These are phyloP conservation scores for Hymenoscyphus infarciens DNA, from an alignment of 2,329 filamentous ascomycete genomes.

Conservation along the genomic window DNA sequence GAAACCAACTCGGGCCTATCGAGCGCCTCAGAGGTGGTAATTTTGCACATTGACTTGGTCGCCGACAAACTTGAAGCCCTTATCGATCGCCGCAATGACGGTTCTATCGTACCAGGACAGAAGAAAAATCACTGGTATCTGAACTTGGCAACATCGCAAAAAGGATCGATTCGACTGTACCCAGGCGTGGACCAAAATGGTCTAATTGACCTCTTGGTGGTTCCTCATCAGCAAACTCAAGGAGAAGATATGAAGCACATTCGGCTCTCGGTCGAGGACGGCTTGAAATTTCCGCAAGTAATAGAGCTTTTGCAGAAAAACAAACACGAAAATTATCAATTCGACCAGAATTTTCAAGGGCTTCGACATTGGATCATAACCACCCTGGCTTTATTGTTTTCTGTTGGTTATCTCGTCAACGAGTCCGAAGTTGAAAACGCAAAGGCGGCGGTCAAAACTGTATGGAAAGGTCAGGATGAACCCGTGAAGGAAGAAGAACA, in stretches of 20 bases:
- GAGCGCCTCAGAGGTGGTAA: neutral
- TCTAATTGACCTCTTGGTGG: neutral
- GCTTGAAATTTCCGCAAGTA: neutral
- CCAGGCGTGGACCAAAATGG: neutral
- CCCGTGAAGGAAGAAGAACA: neutral
- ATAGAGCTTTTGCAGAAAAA: slow-evolving; percentile 3
- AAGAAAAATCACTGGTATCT: slow-evolving; percentile 6
- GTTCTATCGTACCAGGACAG: neutral
- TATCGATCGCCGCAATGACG: neutral
- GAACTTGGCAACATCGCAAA: neutral
- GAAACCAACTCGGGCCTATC: neutral
- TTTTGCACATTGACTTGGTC: neutral
- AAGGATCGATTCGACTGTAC: neutral
- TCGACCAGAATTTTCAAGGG: neutral
- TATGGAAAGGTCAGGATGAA: slow-evolving; percentile 4
- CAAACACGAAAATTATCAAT: slow-evolving; percentile 5
- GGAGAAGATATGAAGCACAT: neutral
- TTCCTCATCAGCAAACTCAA: neutral
- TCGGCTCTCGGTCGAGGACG: neutral
- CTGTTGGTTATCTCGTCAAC: slow-evolving; percentile 3
- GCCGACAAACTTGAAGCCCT: neutral
- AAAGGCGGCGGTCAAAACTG: neutral
- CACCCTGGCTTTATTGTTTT: neutral
- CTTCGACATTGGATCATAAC: slow-evolving; percentile 4
- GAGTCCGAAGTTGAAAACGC: slow-evolving; percentile 5